These are phyloP conservation scores for Phytophthora niederhauseri DNA, from an alignment of 352 stramenopile species.

Conservation along the genomic window DNA sequence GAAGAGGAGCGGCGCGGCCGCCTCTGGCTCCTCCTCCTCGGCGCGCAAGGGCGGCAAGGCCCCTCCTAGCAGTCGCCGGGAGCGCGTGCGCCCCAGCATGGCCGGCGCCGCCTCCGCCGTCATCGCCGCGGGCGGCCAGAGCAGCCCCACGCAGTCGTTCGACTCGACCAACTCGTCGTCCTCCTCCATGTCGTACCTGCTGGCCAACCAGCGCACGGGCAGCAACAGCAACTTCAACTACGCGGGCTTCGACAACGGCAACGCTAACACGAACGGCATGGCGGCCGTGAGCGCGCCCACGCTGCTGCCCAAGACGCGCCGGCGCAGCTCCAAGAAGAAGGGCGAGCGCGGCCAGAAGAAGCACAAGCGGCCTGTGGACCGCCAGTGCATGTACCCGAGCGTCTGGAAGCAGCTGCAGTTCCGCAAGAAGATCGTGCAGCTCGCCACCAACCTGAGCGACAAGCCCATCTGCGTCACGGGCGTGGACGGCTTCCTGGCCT, in stretches of 20 bases:
- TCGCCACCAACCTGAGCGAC: slow-evolving; percentile 71
- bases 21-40: neutral
- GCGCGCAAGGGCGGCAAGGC: slow-evolving; percentile 22
- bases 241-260: neutral
- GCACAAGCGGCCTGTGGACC: slow-evolving; percentile 40
- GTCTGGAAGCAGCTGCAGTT: slow-evolving; percentile 87
- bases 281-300: neutral
- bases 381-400: slow-evolving; percentile 72
- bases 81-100: slow-evolving; percentile 25
- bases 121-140: slow-evolving; percentile 16
- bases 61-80: slow-evolving; percentile 4
- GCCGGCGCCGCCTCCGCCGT: slow-evolving; percentile 25
- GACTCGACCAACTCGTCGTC: slow-evolving; percentile 50
- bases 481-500: slow-evolving; percentile 85
- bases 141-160: slow-evolving; percentile 36
- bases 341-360: slow-evolving; percentile 30
- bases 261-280: slow-evolving; percentile 3
- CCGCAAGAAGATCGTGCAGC: slow-evolving; percentile 82
- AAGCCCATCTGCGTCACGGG: slow-evolving; percentile 89
- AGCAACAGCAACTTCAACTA: slow-evolving; percentile 31
- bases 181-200: slow-evolving; percentile 32
- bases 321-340: slow-evolving; percentile 38
- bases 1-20: slow-evolving; percentile 29
- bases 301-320: slow-evolving; percentile 30
- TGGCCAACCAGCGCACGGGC: slow-evolving; percentile 19